These are phyloP conservation scores for Hansenula sp. DNA, from an alignment of 1,139 yeast genomes.

Conservation along the genomic window DNA sequence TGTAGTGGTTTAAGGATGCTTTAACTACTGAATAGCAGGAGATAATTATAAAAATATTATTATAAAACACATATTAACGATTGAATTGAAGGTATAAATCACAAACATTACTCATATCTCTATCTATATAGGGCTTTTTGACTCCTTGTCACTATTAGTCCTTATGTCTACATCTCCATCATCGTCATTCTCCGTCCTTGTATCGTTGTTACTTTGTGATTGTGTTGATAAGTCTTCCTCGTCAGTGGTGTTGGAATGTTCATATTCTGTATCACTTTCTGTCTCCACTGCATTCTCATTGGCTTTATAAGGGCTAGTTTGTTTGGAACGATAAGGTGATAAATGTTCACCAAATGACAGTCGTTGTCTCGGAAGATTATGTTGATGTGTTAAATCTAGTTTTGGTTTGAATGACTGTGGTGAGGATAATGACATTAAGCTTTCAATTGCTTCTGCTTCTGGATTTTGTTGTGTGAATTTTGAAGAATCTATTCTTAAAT, in stretches of 20 bases:
- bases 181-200: not conserved
- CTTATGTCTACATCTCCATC: slow-evolving; percentile 3
- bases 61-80: too few species aligned
- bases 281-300: slow-evolving; percentile 9
- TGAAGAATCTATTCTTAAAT: slow-evolving; percentile 2
- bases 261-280: slow-evolving; percentile 16
- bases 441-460: slow-evolving; percentile 42
- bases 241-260: slow-evolving; percentile 9
- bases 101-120: too few species aligned
- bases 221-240: slow-evolving; percentile 6
- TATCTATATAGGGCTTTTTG: not conserved
- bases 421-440: slow-evolving; percentile 40
- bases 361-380: slow-evolving; percentile 13
- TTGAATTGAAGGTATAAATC: too few species aligned
- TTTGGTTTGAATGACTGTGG: slow-evolving; percentile 27
- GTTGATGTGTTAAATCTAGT: slow-evolving; percentile 3
- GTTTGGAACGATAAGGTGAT: not conserved
- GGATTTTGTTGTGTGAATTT: slow-evolving; percentile 17
- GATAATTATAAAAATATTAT: too few species aligned
- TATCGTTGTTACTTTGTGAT: not conserved
- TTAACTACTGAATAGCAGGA: too few species aligned
- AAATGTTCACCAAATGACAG: slow-evolving; percentile 18
- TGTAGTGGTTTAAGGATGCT: too few species aligned
- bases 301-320: not conserved
- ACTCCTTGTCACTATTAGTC: not conserved